Evolutionary conservation across 257 asterid genomes (phyloP), one percentile per base, ranked within the genome.

Genomic region (Nicotiana benthamiana): DNA sequence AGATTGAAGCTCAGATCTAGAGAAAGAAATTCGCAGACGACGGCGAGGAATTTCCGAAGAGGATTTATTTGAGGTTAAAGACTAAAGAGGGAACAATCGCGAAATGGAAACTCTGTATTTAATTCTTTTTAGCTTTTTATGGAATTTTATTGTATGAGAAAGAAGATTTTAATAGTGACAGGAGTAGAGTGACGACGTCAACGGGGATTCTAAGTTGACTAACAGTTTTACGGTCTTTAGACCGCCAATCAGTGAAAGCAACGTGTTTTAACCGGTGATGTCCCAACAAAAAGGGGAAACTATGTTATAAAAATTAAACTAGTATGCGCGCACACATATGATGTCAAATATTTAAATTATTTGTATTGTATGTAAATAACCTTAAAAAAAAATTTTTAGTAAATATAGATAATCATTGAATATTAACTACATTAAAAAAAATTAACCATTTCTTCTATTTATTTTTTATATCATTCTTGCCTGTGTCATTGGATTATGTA

Each of bases 1-100:
- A 12, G 7, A 43, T n/a, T 66, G 75, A 26, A 87, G 88, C 89
- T 87, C 95, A 86, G 90, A 91, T 89, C 92, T 88, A 86, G 86
- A 87, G 89, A 52, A 40, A 24, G 16, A 48, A 6, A 13, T 72
- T 72, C 3, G 22, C 13, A 70, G 59, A 40, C 34, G 34, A 70
- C 77, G 59, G 56, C 56, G 32, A 68, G 3, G 56, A n/a, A 36
- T 36, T 18, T 64, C 51, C 9, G 48, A 65, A 65, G 75, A 65
- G 26, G 52, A 34, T 56, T 77, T 77, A 30, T 24, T 64, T 59
- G 72, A 20, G 63, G 81, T n/a, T 77, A 57, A 57, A 74, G 61
- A 48, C 24, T 57, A 57, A 57, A 74, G 61, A 48, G 59, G 60
- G 79, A 24, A 43, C 11, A 10, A 13, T 40, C 11, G 46, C 46